Evolutionary conservation across 2,329 filamentous ascomycete species (phyloP).

Genomic region (Trichoderma hamatum): DNA sequence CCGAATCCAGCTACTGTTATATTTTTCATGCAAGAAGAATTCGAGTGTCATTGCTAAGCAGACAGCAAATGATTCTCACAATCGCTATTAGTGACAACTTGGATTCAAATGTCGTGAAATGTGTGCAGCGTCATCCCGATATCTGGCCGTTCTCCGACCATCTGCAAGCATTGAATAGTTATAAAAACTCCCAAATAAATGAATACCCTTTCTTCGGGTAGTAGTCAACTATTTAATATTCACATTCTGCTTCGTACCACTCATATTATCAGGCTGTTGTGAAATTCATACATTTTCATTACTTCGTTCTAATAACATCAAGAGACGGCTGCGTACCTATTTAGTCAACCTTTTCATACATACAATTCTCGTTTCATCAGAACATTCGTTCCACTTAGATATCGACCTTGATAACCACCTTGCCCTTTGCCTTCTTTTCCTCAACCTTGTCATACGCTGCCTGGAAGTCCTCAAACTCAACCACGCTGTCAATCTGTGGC

Average conservation of each 20-base stretch:
- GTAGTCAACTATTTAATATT: background rate
- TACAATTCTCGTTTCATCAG: background rate
- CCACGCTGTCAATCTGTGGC: conserved; percentile 45
- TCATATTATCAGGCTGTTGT: no score
- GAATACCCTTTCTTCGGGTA: background rate
- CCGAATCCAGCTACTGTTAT: no score
- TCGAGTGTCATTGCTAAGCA: background rate
- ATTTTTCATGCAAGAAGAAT: background rate
- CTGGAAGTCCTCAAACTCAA: conserved; percentile 44
- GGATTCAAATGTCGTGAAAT: background rate
- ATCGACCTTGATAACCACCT: conserved; percentile 44
- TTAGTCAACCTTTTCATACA: background rate
- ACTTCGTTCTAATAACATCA: no score
- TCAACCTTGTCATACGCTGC: conserved; percentile 45
- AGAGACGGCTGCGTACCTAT: background rate
- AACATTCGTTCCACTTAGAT: background rate
- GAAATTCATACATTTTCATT: background rate
- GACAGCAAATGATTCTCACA: background rate
- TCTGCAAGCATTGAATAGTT: background rate
- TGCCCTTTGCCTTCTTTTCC: conserved; percentile 42
- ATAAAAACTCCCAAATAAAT: background rate
- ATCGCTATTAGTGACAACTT: background rate
- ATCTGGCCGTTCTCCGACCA: background rate
- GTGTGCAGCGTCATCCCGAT: background rate
- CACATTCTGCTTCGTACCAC: background rate